A percentile compares a stretch with the other conserved stretches of the same genome.
phyloP scores from a whole-genome alignment of 805 yeast species.

The Danielia oregonensis region DNA sequence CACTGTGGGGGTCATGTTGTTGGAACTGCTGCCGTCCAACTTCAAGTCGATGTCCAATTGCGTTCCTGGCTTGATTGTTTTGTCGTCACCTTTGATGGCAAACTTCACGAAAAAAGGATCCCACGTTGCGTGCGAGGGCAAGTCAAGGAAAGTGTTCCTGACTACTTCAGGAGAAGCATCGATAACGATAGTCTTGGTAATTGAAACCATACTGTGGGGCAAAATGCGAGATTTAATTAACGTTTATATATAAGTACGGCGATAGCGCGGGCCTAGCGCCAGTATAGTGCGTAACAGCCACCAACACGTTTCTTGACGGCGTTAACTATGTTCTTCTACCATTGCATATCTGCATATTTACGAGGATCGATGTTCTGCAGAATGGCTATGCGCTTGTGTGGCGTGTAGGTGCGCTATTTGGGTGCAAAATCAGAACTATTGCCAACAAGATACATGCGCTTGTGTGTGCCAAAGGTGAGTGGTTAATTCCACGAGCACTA shows the following conservation, averaged over 20 bases:
- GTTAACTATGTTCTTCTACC: too few relatives aligned
- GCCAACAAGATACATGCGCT: too few relatives aligned
- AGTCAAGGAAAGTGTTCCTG: neutral
- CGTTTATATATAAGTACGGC: too few relatives aligned
- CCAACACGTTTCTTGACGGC: too few relatives aligned
- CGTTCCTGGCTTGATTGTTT: neutral
- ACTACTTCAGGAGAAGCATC: neutral
- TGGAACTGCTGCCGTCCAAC: neutral
- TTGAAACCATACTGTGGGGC: neutral
- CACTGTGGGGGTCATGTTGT: neutral
- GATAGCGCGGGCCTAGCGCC: too few relatives aligned
- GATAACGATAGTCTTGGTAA: neutral
- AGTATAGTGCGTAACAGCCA: too few relatives aligned
- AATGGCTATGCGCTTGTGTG: neutral
- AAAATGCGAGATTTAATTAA: too few relatives aligned
- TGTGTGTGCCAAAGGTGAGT: neutral
- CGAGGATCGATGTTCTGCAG: too few relatives aligned
- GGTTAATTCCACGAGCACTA: neutral
- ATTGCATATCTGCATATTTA: too few relatives aligned
- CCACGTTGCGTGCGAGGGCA: conserved; percentile 1
- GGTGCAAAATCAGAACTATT: neutral
- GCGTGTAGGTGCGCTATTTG: neutral
- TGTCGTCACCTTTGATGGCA: neutral
- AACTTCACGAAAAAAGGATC: neutral
- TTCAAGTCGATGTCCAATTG: neutral